Evolutionary conservation across 495 filamentous ascomycete genomes (phyloP).

Genomic region (Neurospora sp.): DNA sequence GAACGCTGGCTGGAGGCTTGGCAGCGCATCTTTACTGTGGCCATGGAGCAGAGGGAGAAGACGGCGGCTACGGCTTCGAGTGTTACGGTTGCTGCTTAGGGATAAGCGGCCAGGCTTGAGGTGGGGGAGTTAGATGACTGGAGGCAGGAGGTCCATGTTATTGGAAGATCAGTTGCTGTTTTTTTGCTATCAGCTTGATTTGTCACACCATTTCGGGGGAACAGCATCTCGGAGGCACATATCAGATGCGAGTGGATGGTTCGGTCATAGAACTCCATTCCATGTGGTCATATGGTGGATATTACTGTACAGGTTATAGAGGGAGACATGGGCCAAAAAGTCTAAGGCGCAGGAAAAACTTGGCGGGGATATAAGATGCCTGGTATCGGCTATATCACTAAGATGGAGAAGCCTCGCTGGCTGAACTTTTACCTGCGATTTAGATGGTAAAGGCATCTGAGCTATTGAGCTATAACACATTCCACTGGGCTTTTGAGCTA

Average conservation of each 20-base stretch:
- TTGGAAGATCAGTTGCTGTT: background rate
- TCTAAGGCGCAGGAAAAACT: background rate
- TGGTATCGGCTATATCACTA: background rate
- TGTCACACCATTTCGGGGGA: background rate
- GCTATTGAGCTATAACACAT: background rate
- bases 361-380: background rate
- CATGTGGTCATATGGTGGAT: background rate
- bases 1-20: constrained; percentile 67
- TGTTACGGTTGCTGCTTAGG: background rate
- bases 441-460: background rate
- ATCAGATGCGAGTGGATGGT: background rate
- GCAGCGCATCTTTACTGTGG: constrained; percentile 40
- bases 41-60: constrained; percentile 18
- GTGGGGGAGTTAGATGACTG: background rate
- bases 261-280: background rate
- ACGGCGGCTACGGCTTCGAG: background rate
- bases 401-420: background rate
- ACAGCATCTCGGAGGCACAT: background rate
- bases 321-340: background rate
- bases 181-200: background rate
- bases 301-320: background rate
- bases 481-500: too few species aligned
- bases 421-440: background rate
- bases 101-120: background rate
- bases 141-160: background rate